A percentile compares a stretch with the other conserved stretches of the same genome.
phyloP scores from a whole-genome alignment of 768 basidiomycete genomes.

The Phlegmacium glaucopus region DNA sequence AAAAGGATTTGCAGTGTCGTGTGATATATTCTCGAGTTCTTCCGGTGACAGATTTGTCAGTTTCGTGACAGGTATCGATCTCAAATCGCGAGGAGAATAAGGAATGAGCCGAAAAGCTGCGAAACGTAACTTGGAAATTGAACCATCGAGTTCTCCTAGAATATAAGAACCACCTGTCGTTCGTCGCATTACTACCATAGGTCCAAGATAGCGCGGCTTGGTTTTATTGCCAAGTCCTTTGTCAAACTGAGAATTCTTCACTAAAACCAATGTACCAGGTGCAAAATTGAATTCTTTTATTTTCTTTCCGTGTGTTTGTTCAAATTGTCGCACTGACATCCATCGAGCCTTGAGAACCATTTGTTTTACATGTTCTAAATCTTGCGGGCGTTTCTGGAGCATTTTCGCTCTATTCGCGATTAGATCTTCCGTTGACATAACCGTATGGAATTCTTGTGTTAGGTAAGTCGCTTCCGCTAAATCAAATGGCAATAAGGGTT shows the following conservation, averaged over 20 bases:
- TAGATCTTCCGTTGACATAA: conserved; percentile 7
- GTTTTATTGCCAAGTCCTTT: conserved; percentile 30
- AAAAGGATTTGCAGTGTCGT: no score
- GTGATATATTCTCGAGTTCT: no score
- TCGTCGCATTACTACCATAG: conserved; percentile 27
- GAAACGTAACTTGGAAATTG: conserved; percentile 20
- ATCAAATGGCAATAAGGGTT: conserved; percentile 25
- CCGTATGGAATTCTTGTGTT: not conserved
- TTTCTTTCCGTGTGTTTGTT: no score
- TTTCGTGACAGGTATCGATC: no score
- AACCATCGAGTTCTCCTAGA: conserved; percentile 27
- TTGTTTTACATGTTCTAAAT: conserved; percentile 10
- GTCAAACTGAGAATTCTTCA: conserved; percentile 30
- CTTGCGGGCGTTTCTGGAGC: conserved; percentile 9
- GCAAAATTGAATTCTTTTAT: conserved; percentile 22
- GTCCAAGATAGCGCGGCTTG: conserved; percentile 35
- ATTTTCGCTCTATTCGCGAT: conserved; percentile 11
- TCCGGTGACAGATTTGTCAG: no score
- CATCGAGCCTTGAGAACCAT: conserved; percentile 12
- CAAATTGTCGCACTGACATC: conserved; percentile 23
- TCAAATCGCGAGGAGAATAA: no score
- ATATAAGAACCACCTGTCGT: conserved; percentile 31
- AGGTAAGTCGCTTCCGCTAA: conserved; percentile 14
- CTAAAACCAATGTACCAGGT: conserved; percentile 31
- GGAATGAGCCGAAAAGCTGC: conserved; percentile 25